These are phyloP conservation scores for Paraphaeosphaeria minitans DNA, from an alignment of 2,329 filamentous ascomycete species.

Conservation along the genomic window DNA sequence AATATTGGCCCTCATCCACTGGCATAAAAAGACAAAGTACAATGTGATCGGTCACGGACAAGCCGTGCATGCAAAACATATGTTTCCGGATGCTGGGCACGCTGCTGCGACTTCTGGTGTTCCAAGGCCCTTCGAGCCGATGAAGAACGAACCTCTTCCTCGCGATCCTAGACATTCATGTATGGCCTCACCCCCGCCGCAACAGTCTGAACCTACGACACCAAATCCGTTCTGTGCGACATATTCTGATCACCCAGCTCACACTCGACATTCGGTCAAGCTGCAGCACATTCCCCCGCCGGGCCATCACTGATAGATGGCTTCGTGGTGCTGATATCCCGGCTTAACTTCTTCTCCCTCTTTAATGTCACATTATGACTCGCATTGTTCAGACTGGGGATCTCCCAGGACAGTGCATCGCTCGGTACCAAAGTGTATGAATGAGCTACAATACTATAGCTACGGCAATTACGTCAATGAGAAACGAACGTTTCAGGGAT, in stretches of 20 bases:
- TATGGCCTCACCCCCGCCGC: not conserved
- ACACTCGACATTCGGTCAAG: not conserved
- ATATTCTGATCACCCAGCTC: not conserved
- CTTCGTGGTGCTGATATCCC: not conserved
- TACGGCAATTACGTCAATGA: not conserved
- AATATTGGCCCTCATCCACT: slow-evolving; percentile 1
- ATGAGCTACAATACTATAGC: not conserved
- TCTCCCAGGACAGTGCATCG: not conserved
- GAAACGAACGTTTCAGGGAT: not conserved
- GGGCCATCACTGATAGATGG: not conserved
- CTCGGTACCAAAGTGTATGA: not conserved
- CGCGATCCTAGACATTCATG: not conserved
- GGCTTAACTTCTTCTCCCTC: not conserved
- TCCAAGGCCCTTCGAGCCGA: not conserved
- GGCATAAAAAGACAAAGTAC: slow-evolving; percentile 1
- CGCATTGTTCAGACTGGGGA: no score
- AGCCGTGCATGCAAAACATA: not conserved
- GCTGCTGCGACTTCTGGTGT: not conserved
- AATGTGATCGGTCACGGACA: slow-evolving; percentile 3
- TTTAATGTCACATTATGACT: not conserved
- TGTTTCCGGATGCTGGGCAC: not conserved
- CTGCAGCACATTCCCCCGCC: not conserved
- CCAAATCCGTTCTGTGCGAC: not conserved
- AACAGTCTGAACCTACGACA: not conserved
- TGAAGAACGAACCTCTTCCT: not conserved